phyloP scores from a whole-genome alignment of 805 yeast species.

The Starmerella apicola region DNA sequence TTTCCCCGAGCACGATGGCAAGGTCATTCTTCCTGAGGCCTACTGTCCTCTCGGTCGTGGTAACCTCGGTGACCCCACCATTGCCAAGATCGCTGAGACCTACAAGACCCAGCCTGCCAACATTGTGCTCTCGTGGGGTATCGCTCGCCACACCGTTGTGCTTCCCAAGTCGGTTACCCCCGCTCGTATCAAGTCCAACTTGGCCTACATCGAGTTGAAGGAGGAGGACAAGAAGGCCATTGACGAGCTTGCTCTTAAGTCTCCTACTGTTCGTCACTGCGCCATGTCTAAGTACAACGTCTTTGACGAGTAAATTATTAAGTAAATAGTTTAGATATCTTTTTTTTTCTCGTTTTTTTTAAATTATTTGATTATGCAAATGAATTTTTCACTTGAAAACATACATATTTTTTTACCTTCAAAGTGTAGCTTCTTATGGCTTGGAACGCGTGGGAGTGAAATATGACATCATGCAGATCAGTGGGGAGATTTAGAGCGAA shows the following conservation, averaged over 20 bases:
- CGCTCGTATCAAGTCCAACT: conserved; percentile 40
- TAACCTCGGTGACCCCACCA: conserved; percentile 47
- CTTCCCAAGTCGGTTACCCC: conserved; percentile 61
- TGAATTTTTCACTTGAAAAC: too few species aligned
- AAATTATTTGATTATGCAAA: too few species aligned
- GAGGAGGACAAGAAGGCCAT: conserved; percentile 33
- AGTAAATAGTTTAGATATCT: too few species aligned
- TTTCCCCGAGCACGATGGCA: conserved; percentile 21
- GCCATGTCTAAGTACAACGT: too few species aligned
- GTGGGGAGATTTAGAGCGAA: too few species aligned
- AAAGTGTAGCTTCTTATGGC: too few species aligned
- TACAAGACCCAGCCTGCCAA: conserved; percentile 31
- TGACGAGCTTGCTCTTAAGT: conserved; percentile 15
- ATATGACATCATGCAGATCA: too few species aligned
- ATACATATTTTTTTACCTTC: too few species aligned
- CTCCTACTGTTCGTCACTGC: conserved; percentile 20
- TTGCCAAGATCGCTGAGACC: conserved; percentile 46
- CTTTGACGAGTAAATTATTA: too few species aligned
- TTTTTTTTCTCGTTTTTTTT: too few species aligned
- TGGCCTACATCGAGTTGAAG: conserved; percentile 32
- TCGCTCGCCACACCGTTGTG: conserved; percentile 43
- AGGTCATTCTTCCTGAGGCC: conserved; percentile 53
- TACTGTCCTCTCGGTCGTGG: conserved; percentile 64
- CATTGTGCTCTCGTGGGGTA: conserved; percentile 27
- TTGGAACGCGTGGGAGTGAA: too few species aligned